Percentiles rank a stretch among this genome's conserved stretches.
Conservation (phyloP, 345 rosid genomes). For the Euphorbia lathyris region DNA sequence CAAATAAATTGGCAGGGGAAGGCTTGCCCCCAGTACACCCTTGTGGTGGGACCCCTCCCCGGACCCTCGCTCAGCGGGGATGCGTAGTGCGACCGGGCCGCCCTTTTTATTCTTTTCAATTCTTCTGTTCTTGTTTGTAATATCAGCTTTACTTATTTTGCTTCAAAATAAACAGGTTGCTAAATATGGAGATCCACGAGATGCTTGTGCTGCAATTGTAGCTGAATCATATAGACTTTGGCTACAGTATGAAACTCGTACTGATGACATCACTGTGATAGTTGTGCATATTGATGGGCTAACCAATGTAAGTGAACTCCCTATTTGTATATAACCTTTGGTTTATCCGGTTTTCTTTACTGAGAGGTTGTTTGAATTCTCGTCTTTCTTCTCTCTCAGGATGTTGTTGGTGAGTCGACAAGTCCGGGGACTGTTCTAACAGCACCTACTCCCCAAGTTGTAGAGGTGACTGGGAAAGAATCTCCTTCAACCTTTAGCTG, state of each 20-base stretch:
- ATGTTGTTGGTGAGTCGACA: constrained; percentile 44
- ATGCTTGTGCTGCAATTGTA: constrained; percentile 99
- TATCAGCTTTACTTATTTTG: background rate
- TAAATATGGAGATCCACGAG: constrained; percentile 92
- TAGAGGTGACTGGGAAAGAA: constrained; percentile 79
- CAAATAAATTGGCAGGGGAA: too few relatives aligned
- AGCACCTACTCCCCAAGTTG: constrained; percentile 65
- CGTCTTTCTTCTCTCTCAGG: constrained; percentile 35
- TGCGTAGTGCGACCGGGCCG: too few relatives aligned
- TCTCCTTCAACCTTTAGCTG: constrained; percentile 77
- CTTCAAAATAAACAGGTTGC: constrained; percentile 59
- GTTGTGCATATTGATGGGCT: constrained; percentile 88
- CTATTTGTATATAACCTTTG: background rate
- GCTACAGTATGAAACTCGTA: constrained; percentile 98
- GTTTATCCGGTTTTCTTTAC: constrained; percentile 14
- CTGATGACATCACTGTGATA: constrained; percentile 97
- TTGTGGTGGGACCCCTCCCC: too few relatives aligned
- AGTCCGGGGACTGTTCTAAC: constrained; percentile 39
- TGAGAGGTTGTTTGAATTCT: constrained; percentile 7
- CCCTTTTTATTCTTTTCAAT: background rate
- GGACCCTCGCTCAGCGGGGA: too few relatives aligned
- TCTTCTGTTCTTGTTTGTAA: background rate
- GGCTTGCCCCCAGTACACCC: too few relatives aligned
- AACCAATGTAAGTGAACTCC: constrained; percentile 49
- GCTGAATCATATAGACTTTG: constrained; percentile 98